A percentile compares a stretch with the other conserved stretches of the same genome.
These are phyloP conservation scores for Didymella glomerata DNA, from an alignment of 2,329 filamentous ascomycete species.

Conservation along the genomic window DNA sequence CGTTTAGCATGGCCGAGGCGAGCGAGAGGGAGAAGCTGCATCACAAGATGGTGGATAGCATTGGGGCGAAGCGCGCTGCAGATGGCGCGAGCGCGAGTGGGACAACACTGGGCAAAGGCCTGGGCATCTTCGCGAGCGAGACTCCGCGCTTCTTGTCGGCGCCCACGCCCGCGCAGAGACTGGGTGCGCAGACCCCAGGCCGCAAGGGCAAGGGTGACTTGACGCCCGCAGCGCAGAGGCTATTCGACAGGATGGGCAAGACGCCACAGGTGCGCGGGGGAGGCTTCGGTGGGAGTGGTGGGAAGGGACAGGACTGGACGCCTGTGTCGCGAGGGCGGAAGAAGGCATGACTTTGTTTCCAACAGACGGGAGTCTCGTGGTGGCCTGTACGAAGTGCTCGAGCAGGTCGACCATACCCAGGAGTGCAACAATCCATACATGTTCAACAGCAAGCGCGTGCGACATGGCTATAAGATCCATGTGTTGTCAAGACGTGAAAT, in stretches of 20 bases:
- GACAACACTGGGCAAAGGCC: constrained; percentile 27
- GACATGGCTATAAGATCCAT: neutral
- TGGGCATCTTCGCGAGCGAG: constrained; percentile 45
- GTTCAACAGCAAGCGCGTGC: neutral
- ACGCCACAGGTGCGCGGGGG: constrained; percentile 31
- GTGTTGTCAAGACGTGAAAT: neutral
- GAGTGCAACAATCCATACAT: neutral
- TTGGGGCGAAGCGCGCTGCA: constrained; percentile 28
- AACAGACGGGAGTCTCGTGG: neutral
- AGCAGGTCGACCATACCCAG: constrained; percentile 20
- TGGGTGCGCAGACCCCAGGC: constrained; percentile 58
- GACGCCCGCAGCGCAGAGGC: constrained; percentile 75
- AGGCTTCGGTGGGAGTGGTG: constrained; percentile 30
- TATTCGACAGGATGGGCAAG: constrained; percentile 51
- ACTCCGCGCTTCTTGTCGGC: constrained; percentile 74
- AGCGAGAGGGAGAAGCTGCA: constrained; percentile 81
- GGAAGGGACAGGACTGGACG: constrained; percentile 39
- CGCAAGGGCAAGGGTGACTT: constrained; percentile 63
- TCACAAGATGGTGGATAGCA: constrained; percentile 68
- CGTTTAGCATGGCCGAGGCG: constrained; percentile 80
- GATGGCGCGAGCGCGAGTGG: constrained; percentile 4
- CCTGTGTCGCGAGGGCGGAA: constrained; percentile 38
- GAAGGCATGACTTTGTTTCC: constrained; percentile 17
- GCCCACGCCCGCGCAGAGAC: constrained; percentile 75
- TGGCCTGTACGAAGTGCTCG: constrained; percentile 41